Conservation (phyloP, 768 basidiomycete species). For the Infundibulicybe gibba region DNA sequence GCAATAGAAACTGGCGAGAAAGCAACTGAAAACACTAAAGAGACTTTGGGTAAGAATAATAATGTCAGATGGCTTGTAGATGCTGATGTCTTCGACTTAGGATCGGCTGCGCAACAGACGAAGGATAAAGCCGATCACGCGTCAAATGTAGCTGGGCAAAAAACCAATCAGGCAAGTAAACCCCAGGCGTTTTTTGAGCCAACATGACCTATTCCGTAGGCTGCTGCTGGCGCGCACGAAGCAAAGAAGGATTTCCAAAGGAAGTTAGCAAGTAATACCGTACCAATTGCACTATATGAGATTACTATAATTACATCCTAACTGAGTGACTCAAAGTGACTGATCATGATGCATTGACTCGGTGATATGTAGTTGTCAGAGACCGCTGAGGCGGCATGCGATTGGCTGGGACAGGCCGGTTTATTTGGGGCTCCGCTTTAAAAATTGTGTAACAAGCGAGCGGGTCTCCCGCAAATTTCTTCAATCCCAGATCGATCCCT, state of each 20-base stretch:
- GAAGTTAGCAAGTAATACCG: conserved; percentile 18
- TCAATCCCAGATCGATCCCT: too few relatives aligned
- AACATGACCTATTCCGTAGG: conserved; percentile 14
- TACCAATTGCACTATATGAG: too few relatives aligned
- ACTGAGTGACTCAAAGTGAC: too few relatives aligned
- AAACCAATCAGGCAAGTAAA: conserved; percentile 32
- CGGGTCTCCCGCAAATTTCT: too few relatives aligned
- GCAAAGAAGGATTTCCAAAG: conserved; percentile 31
- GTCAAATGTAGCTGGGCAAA: conserved; percentile 27
- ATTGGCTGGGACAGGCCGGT: not conserved
- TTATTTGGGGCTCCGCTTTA: conserved; percentile 15
- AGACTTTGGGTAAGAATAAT: conserved; percentile 32
- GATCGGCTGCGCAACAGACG: conserved; percentile 23
- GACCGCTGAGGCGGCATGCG: too few relatives aligned
- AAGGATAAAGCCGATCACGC: conserved; percentile 34
- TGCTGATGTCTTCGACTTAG: conserved; percentile 19
- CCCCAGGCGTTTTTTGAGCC: not conserved
- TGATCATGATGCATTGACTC: too few relatives aligned
- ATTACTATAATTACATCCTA: too few relatives aligned
- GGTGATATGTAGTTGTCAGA: too few relatives aligned
- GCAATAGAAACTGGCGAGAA: conserved; percentile 46
- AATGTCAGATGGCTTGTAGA: not conserved
- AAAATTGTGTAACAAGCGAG: conserved; percentile 6
- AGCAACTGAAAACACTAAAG: conserved; percentile 34
- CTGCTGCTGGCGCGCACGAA: conserved; percentile 26